Conservation (phyloP, 345 rosid species). For the Physaria fendleri region DNA sequence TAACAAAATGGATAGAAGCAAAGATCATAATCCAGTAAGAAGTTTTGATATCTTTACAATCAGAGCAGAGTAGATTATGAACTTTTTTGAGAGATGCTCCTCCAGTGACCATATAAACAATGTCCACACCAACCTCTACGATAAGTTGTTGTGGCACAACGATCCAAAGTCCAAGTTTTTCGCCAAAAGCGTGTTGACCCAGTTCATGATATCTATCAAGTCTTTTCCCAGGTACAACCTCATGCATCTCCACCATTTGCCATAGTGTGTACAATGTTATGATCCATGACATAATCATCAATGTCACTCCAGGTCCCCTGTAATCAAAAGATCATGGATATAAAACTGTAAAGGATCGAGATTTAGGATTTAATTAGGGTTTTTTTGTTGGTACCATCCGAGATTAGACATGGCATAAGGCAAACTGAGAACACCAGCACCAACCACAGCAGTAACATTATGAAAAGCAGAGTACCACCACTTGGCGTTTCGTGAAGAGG, state of each 20-base stretch:
- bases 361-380: too few relatives aligned
- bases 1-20: slow-evolving; percentile 43
- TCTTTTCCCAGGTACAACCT: slow-evolving; percentile 59
- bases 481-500: slow-evolving; percentile 50
- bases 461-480: slow-evolving; percentile 71
- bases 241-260: slow-evolving; percentile 94
- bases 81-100: slow-evolving; percentile 55
- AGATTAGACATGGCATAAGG: slow-evolving; percentile 65
- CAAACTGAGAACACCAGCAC: slow-evolving; percentile 59
- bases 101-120: slow-evolving; percentile 62
- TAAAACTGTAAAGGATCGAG: neutral
- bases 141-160: slow-evolving; percentile 64
- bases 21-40: slow-evolving; percentile 64
- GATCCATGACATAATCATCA: slow-evolving; percentile 57
- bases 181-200: slow-evolving; percentile 66
- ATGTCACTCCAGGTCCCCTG: slow-evolving; percentile 55
- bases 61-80: slow-evolving; percentile 32
- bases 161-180: slow-evolving; percentile 63
- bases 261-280: slow-evolving; percentile 67
- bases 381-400: slow-evolving; percentile 64
- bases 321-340: neutral
- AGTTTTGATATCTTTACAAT: slow-evolving; percentile 40
- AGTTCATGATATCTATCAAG: slow-evolving; percentile 70
- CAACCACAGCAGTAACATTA: slow-evolving; percentile 77
- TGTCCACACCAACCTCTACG: slow-evolving; percentile 56